Evolutionary conservation across 78 protist genomes (phyloP).

Genomic region (Planoprotostelium fungivorum): DNA sequence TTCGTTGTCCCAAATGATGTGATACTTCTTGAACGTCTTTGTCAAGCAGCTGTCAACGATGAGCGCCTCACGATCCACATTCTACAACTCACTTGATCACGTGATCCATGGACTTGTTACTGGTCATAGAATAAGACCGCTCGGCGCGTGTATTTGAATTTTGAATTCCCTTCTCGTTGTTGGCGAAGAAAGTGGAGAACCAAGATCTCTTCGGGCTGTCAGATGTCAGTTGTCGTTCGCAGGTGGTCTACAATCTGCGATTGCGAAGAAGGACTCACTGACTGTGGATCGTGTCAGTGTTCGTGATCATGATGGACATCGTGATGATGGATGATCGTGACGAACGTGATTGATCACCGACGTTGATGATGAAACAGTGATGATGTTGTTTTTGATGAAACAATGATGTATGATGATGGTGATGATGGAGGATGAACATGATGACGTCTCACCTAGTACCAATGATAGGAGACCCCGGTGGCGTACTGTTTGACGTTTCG

Average conservation of each 20-base stretch:
- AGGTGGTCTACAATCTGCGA: no score
- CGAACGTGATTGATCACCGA: no score
- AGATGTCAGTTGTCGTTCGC: not conserved
- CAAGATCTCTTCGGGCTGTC: conserved; percentile 51
- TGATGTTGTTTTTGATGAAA: no score
- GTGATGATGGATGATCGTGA: no score
- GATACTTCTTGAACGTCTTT: not conserved
- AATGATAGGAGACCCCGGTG: not conserved
- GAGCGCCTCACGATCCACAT: not conserved
- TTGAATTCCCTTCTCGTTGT: not conserved
- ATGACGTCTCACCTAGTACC: not conserved
- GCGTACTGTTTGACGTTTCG: not conserved
- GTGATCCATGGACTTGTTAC: not conserved
- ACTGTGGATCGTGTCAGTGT: not conserved
- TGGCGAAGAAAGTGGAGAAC: conserved; percentile 57
- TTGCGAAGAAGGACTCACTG: not conserved
- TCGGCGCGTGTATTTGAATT: not conserved
- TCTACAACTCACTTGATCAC: not conserved
- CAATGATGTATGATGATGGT: no score
- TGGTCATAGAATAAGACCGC: not conserved
- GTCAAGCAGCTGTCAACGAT: not conserved
- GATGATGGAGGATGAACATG: no score
- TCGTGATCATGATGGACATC: no score
- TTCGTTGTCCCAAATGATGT: not conserved
- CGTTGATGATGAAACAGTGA: no score